These are phyloP conservation scores for Rhexocercosporidium sp. DNA, from an alignment of 2,329 filamentous ascomycete species.

Conservation along the genomic window DNA sequence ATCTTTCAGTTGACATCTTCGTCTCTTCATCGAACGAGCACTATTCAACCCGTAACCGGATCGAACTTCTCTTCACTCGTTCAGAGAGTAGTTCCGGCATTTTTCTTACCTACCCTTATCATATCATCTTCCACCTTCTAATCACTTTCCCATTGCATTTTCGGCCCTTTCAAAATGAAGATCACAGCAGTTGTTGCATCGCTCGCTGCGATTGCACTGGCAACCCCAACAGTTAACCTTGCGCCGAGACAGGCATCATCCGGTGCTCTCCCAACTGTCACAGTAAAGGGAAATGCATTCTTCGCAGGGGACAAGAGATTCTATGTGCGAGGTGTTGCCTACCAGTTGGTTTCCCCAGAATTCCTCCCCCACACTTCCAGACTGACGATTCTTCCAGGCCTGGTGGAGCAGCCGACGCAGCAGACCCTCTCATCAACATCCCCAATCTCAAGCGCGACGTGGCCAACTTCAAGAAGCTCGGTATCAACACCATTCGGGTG, in stretches of 20 bases:
- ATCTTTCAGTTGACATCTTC: neutral
- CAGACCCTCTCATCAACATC: conserved; percentile 67
- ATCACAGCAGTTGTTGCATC: conserved; percentile 30
- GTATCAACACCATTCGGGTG: conserved; percentile 74
- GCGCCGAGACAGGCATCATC: conserved; percentile 28
- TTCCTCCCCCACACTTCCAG: neutral
- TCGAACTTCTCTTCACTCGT: conserved; percentile 17
- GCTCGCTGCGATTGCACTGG: conserved; percentile 30
- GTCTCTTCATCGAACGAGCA: neutral
- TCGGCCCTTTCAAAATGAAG: conserved; percentile 32
- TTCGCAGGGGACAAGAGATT: conserved; percentile 45
- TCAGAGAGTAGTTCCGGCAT: conserved; percentile 13
- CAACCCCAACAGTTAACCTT: conserved; percentile 26
- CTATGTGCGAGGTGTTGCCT: conserved; percentile 67
- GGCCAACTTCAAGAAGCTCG: conserved; percentile 69
- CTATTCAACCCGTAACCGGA: conserved; percentile 6
- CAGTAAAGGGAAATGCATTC: conserved; percentile 42
- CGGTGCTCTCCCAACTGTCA: conserved; percentile 28
- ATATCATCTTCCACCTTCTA: neutral
- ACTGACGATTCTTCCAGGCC: conserved; percentile 17
- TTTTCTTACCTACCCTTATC: neutral
- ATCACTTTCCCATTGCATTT: neutral
- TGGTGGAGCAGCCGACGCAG: conserved; percentile 63
- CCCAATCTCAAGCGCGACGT: conserved; percentile 68
- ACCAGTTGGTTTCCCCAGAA: conserved; percentile 48